Evolutionary conservation across 2,329 filamentous ascomycete genomes (phyloP).

Genomic region (Epichloe gansuensis): DNA sequence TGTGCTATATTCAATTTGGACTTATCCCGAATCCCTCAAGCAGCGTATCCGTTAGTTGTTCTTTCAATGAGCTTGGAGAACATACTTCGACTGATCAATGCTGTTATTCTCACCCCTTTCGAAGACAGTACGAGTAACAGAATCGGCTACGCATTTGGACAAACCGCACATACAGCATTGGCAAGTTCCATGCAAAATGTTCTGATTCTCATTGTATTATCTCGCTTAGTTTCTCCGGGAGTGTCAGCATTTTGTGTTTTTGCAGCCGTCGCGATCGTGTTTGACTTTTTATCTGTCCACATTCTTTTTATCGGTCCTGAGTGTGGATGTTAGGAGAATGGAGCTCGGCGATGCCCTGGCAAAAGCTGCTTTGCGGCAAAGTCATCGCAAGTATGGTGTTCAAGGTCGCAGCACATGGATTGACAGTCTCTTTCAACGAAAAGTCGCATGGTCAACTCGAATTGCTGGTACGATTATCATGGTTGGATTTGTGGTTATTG

Average conservation of each 20-base stretch:
- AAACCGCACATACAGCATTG: conserved; percentile 58
- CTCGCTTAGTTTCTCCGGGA: conserved; percentile 53
- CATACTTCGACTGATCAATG: conserved; percentile 66
- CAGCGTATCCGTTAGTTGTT: conserved; percentile 66
- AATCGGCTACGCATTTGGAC: conserved; percentile 61
- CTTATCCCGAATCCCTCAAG: conserved; percentile 60
- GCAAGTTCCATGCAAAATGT: conserved; percentile 59
- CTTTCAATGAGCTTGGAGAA: conserved; percentile 68
- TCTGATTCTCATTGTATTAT: conserved; percentile 52
- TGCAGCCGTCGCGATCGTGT: conserved; percentile 59
- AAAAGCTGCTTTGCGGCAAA: conserved; percentile 36
- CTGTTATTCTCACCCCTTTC: conserved; percentile 58
- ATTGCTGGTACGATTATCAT: conserved; percentile 65
- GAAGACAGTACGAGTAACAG: conserved; percentile 56
- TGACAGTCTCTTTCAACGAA: conserved; percentile 50
- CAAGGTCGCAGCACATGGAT: conserved; percentile 33
- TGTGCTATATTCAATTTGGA: conserved; percentile 67
- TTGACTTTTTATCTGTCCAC: conserved; percentile 73
- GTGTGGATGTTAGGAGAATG: conserved; percentile 64
- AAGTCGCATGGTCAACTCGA: conserved; percentile 55
- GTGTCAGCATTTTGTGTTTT: conserved; percentile 68
- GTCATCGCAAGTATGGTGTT: conserved; percentile 15
- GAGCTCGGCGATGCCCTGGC: conserved; percentile 63
- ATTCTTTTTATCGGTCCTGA: conserved; percentile 69
- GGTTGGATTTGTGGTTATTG: conserved; percentile 57